Conservation (phyloP, 1,284 basidiomycete genomes). For the Violaceomyces palustris region DNA sequence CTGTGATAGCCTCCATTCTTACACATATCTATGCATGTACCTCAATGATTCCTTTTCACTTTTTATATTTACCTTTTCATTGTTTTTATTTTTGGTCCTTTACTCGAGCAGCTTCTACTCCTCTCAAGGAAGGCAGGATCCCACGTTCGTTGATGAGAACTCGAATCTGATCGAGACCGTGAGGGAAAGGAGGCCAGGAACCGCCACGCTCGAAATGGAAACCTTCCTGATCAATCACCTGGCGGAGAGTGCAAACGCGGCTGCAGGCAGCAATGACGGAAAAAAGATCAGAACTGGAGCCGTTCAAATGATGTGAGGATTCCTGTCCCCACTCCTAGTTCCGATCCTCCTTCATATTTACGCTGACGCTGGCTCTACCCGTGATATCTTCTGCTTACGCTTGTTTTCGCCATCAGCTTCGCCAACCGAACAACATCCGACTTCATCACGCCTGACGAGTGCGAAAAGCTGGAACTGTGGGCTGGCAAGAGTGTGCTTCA, state of each 20-base stretch:
- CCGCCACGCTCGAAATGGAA: conserved; percentile 58
- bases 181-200: conserved; percentile 24
- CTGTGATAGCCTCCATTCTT: too few relatives aligned
- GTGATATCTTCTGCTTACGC: too few relatives aligned
- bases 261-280: conserved; percentile 4
- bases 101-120: conserved; percentile 67
- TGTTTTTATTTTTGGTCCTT: too few relatives aligned
- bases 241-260: conserved; percentile 24
- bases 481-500: conserved; percentile 60
- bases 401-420: conserved; percentile 56
- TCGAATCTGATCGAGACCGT: conserved; percentile 63
- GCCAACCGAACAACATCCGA: conserved; percentile 69
- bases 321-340: not conserved
- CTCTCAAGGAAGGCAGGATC: conserved; percentile 71
- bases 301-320: conserved; percentile 64
- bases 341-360: not conserved
- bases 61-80: too few relatives aligned
- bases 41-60: too few relatives aligned
- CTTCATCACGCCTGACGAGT: conserved; percentile 70
- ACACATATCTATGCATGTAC: too few relatives aligned
- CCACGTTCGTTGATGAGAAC: conserved; percentile 71
- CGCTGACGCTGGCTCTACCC: not conserved
- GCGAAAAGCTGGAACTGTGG: conserved; percentile 65
- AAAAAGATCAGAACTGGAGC: conserved; percentile 66
- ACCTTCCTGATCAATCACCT: conserved; percentile 49